Evolutionary conservation across 768 basidiomycete species (phyloP).

Genomic region (Kockovaella imperatae): DNA sequence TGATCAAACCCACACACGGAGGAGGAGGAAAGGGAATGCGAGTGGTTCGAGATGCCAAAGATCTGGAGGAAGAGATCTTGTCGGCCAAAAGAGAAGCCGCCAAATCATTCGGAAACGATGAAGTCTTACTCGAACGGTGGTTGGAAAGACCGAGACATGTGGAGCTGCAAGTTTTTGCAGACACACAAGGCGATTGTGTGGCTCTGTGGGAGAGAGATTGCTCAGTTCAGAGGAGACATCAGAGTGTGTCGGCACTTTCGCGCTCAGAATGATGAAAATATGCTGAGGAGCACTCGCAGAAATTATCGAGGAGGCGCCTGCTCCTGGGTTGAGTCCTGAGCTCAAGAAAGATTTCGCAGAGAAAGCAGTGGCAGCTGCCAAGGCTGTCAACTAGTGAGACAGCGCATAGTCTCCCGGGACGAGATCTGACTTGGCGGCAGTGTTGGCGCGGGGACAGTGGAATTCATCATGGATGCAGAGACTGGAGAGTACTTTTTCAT

Average conservation of each 20-base stretch:
- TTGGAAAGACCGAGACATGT: slow-evolving; percentile 80
- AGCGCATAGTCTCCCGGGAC: not conserved
- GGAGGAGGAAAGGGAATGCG: slow-evolving; percentile 97
- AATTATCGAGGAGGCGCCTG: slow-evolving; percentile 63
- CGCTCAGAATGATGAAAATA: slow-evolving; percentile 46
- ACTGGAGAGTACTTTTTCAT: slow-evolving; percentile 82
- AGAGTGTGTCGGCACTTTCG: slow-evolving; percentile 62
- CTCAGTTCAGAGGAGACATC: slow-evolving; percentile 82
- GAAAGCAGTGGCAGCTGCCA: slow-evolving; percentile 87
- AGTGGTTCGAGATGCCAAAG: slow-evolving; percentile 58
- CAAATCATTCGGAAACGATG: slow-evolving; percentile 80
- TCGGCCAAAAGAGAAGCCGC: slow-evolving; percentile 83
- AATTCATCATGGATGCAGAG: slow-evolving; percentile 93
- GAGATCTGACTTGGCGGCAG: slow-evolving; percentile 5
- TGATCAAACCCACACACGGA: slow-evolving; percentile 94
- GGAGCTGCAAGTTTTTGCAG: slow-evolving; percentile 92
- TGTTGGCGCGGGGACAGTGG: slow-evolving; percentile 43
- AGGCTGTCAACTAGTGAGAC: slow-evolving; percentile 65
- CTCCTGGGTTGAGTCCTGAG: slow-evolving; percentile 72
- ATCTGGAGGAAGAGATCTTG: slow-evolving; percentile 69
- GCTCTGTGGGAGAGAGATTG: slow-evolving; percentile 95
- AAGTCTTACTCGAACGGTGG: slow-evolving; percentile 82
- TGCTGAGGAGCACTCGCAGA: slow-evolving; percentile 18
- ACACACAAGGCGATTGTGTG: slow-evolving; percentile 68
- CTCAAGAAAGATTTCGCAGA: slow-evolving; percentile 70